Evolutionary conservation across 202 grass and related monocot genomes (phyloP).

Genomic region (Saccharum hybrid): DNA sequence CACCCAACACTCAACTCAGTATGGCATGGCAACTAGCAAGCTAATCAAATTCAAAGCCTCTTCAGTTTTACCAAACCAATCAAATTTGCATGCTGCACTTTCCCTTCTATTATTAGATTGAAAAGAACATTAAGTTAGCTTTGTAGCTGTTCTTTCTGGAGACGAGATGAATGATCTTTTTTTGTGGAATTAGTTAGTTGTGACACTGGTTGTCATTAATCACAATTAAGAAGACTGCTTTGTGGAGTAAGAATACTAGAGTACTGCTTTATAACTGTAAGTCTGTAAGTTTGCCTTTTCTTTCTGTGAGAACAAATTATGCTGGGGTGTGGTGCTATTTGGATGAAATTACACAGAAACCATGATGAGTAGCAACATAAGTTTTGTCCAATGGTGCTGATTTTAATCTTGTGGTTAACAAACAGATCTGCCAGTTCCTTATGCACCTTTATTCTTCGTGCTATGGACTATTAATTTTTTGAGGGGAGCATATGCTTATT

Average conservation of each 20-base stretch:
- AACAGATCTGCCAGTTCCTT: not conserved
- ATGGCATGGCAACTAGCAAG: not conserved
- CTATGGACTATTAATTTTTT: constrained; percentile 1
- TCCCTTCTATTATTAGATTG: not conserved
- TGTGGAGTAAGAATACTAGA: not conserved
- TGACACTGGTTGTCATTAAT: not conserved
- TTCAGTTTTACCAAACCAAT: not conserved
- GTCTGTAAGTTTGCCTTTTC: not conserved
- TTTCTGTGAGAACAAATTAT: not conserved
- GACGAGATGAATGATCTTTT: not conserved
- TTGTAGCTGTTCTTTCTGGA: not conserved
- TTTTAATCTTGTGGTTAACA: not conserved
- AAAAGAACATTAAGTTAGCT: not conserved
- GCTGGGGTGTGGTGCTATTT: not conserved
- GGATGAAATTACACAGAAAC: not conserved
- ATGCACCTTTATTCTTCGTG: not conserved
- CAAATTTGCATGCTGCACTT: not conserved
- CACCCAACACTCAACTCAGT: not conserved
- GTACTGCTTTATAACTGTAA: not conserved
- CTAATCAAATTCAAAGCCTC: not conserved
- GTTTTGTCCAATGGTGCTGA: not conserved
- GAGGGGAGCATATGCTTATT: not conserved
- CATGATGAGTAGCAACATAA: not conserved
- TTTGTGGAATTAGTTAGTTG: not conserved
- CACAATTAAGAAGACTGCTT: constrained; percentile 4